phyloP scores from a whole-genome alignment of 148 eudicot genomes.

The Cornus suecica region DNA sequence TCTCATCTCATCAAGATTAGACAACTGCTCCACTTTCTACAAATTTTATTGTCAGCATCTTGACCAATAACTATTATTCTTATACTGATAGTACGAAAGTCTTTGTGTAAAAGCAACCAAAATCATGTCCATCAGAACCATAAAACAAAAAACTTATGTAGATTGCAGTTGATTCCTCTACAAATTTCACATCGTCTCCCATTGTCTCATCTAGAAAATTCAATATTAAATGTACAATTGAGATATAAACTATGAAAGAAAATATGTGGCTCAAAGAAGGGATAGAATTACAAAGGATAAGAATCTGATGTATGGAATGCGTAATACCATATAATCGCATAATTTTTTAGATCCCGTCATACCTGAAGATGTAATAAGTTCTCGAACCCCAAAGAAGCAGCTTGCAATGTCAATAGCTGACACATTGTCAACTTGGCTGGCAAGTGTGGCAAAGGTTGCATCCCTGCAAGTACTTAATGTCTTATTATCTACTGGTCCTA shows the following conservation, averaged over 20 bases:
- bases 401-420: conserved; percentile 67
- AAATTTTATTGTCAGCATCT: too few species aligned
- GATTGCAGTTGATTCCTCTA: too few species aligned
- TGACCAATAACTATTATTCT: too few species aligned
- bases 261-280: not conserved
- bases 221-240: not conserved
- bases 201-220: too few species aligned
- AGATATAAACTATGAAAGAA: not conserved
- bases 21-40: too few species aligned
- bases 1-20: too few species aligned
- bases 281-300: not conserved
- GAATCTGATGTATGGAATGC: not conserved
- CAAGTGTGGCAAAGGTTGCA: conserved; percentile 87
- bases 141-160: too few species aligned
- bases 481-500: conserved; percentile 60
- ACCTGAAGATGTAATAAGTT: conserved; percentile 50
- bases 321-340: not conserved
- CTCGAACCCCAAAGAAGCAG: conserved; percentile 87
- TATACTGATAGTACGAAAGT: too few species aligned
- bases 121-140: too few species aligned
- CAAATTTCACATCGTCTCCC: too few species aligned
- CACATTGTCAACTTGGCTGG: conserved; percentile 65
- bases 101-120: too few species aligned
- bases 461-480: conserved; percentile 86
- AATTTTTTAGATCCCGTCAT: not conserved